These are phyloP conservation scores for Rosellinia necatrix DNA, from an alignment of 2,329 filamentous ascomycete species.

Conservation along the genomic window DNA sequence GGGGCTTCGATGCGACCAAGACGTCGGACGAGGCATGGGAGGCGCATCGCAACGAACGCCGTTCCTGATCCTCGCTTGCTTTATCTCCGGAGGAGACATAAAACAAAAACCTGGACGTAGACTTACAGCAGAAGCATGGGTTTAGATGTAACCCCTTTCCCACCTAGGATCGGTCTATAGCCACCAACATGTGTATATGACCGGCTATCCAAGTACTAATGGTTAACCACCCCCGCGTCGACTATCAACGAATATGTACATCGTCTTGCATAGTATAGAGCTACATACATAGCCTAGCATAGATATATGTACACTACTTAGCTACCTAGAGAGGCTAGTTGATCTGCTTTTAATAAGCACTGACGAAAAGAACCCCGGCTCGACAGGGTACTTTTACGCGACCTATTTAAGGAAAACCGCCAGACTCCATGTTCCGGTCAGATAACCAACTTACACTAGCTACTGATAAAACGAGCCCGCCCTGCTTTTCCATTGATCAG, in stretches of 20 bases:
- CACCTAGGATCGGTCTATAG: no score
- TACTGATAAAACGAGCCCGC: no score
- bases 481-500: no score
- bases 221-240: not conserved
- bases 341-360: not conserved
- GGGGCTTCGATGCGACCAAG: conserved; percentile 27
- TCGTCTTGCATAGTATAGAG: no score
- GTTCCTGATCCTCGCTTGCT: not conserved
- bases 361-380: no score
- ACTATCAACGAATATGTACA: no score
- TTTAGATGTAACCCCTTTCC: not conserved
- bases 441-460: no score
- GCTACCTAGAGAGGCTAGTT: not conserved
- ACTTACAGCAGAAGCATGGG: not conserved
- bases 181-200: not conserved
- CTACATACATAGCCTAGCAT: no score
- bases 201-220: not conserved
- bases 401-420: no score
- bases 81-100: not conserved
- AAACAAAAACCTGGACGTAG: not conserved
- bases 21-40: conserved; percentile 28
- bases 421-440: no score
- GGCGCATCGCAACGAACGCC: not conserved
- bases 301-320: no score
- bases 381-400: no score